Percentiles rank a stretch among this genome's conserved stretches.
phyloP scores from a whole-genome alignment of 129 eudicot genomes.

The Pulicaria dysenterica region DNA sequence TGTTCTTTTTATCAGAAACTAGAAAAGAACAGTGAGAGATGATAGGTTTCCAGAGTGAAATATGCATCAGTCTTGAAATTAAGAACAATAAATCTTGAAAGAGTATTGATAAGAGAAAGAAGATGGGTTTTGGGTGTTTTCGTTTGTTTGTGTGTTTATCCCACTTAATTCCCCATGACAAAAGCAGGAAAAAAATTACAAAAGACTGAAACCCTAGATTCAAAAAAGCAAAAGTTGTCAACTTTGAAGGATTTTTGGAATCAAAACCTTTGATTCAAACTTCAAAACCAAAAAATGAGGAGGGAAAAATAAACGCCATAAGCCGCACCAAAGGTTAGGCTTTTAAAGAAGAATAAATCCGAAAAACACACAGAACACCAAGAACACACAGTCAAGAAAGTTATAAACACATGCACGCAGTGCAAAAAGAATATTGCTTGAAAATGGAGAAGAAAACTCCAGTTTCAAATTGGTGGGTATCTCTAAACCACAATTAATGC shows the following conservation, averaged over 20 bases:
- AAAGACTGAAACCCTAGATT: slow-evolving; percentile 40
- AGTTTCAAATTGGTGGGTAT: slow-evolving; percentile 23
- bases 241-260: slow-evolving; percentile 43
- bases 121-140: slow-evolving; percentile 16
- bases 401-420: slow-evolving; percentile 15
- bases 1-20: slow-evolving; percentile 50
- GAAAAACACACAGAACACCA: slow-evolving; percentile 38
- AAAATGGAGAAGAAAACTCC: slow-evolving; percentile 20
- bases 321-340: slow-evolving; percentile 19
- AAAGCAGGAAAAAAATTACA: slow-evolving; percentile 31
- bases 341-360: slow-evolving; percentile 28
- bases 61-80: slow-evolving; percentile 51
- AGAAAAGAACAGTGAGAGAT: slow-evolving; percentile 58
- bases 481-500: slow-evolving; percentile 27
- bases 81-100: neutral
- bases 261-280: slow-evolving; percentile 56
- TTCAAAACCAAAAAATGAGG: slow-evolving; percentile 35
- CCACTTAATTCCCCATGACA: slow-evolving; percentile 28
- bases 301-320: slow-evolving; percentile 37
- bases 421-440: slow-evolving; percentile 10
- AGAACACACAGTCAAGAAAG: slow-evolving; percentile 42
- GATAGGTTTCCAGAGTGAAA: slow-evolving; percentile 79
- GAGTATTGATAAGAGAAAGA: slow-evolving; percentile 16
- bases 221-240: slow-evolving; percentile 48
- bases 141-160: slow-evolving; percentile 22